phyloP scores from a whole-genome alignment of 2,329 filamentous ascomycete genomes.

The Penicillium sp. region DNA sequence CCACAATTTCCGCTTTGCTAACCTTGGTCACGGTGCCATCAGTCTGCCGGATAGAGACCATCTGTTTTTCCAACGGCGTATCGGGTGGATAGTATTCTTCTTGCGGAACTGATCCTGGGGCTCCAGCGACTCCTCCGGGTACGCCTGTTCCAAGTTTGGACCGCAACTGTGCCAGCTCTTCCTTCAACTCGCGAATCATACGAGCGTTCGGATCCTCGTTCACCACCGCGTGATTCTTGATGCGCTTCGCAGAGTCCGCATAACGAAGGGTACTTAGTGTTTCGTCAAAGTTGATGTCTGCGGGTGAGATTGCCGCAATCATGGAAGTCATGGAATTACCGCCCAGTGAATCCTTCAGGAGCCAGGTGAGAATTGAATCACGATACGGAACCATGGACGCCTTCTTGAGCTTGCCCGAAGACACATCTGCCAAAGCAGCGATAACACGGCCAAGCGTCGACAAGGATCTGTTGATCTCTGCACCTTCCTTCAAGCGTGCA shows the following conservation, averaged over 20 bases:
- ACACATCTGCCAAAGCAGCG: constrained; percentile 85
- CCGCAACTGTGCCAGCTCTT: constrained; percentile 79
- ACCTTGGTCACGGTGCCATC: constrained; percentile 91
- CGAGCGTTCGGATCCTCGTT: constrained; percentile 98
- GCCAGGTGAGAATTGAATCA: constrained; percentile 93
- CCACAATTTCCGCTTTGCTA: constrained; percentile 95
- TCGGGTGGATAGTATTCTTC: constrained; percentile 88
- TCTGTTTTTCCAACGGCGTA: constrained; percentile 89
- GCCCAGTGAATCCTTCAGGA: constrained; percentile 92
- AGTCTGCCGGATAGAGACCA: constrained; percentile 82
- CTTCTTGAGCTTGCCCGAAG: constrained; percentile 71
- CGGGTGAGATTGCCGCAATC: constrained; percentile 97
- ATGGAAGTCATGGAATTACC: constrained; percentile 99
- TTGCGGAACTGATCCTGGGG: constrained; percentile 45
- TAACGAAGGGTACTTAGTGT: constrained; percentile 93
- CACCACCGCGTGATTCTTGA: constrained; percentile 99
- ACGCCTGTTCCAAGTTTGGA: constrained; percentile 69
- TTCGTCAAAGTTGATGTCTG: constrained; percentile 98
- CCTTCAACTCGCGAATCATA: constrained; percentile 97
- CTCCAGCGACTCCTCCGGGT: constrained; percentile 41
- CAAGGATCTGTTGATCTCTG: constrained; percentile 94
- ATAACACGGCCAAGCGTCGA: constrained; percentile 97
- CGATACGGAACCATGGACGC: constrained; percentile 83
- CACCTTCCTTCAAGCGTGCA: constrained; percentile 90
- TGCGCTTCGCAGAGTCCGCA: constrained; percentile 94